A percentile compares a stretch with the other conserved stretches of the same genome.
phyloP scores from a whole-genome alignment of 2,329 filamentous ascomycete genomes.

The Claviceps digitariae region DNA sequence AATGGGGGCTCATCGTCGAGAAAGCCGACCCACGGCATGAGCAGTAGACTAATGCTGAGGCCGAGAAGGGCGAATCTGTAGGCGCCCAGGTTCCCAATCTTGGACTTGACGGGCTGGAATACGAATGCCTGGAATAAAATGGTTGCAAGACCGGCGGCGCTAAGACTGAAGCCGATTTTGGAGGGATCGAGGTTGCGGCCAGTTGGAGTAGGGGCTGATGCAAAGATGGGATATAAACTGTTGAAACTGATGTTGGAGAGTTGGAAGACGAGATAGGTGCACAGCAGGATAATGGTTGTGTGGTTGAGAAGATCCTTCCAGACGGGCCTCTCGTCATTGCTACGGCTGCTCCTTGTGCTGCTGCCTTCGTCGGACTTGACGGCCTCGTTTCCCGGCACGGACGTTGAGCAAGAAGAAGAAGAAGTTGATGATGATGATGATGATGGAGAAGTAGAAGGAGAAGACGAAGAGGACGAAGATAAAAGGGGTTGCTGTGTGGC shows the following conservation, averaged over 20 bases:
- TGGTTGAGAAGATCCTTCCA: conserved; percentile 55
- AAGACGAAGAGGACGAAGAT: conserved; percentile 5
- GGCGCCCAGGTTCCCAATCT: conserved; percentile 71
- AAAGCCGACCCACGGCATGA: conserved; percentile 87
- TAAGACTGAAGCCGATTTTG: conserved; percentile 75
- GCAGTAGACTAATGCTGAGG: conserved; percentile 66
- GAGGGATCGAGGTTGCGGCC: conserved; percentile 63
- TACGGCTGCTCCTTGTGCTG: conserved; percentile 13
- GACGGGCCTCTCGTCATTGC: conserved; percentile 20
- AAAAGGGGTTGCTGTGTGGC: conserved; percentile 18
- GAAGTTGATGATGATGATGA: conserved; percentile 4
- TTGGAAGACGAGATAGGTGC: conserved; percentile 86
- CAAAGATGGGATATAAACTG: conserved; percentile 88
- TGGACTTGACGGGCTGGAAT: conserved; percentile 65
- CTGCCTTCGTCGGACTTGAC: conserved; percentile 11
- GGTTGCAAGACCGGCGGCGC: conserved; percentile 70
- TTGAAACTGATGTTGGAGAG: conserved; percentile 92
- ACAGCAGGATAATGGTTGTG: conserved; percentile 68
- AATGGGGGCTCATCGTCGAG: conserved; percentile 43
- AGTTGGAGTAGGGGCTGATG: conserved; percentile 57
- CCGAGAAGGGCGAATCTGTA: conserved; percentile 69
- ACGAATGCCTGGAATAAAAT: conserved; percentile 82
- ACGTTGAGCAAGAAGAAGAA: conserved; percentile 8
- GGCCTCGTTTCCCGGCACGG: conserved; percentile 5
- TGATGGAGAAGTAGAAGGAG: conserved; percentile 10